These are phyloP conservation scores for Geranium incanum DNA, from an alignment of 441 rosid genomes.

Conservation along the genomic window DNA sequence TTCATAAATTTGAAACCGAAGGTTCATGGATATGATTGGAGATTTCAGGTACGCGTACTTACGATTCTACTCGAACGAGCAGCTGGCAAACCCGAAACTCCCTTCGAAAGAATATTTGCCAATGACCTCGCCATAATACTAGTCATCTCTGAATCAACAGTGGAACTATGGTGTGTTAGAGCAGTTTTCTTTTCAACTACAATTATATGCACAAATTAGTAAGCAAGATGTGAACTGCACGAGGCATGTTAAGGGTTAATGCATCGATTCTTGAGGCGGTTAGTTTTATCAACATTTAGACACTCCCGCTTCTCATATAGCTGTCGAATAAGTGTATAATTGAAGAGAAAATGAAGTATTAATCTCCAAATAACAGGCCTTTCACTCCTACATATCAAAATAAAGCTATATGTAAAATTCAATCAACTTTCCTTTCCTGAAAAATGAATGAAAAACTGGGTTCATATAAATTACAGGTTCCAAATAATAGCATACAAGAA, in stretches of 20 bases:
- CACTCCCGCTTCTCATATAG: not conserved
- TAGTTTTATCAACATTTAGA: not conserved
- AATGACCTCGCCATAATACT: constrained; percentile 48
- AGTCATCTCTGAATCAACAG: constrained; percentile 6
- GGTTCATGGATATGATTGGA: not conserved
- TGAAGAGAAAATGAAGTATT: too few species aligned
- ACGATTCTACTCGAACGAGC: constrained; percentile 42
- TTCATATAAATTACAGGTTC: not conserved
- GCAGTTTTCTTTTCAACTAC: not conserved
- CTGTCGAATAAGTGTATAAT: too few species aligned
- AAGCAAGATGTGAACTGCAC: not conserved
- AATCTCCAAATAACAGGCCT: too few species aligned
- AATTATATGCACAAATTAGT: constrained; percentile 5
- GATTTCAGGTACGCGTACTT: constrained; percentile 6
- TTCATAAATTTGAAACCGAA: not conserved
- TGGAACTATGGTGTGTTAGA: constrained; percentile 12
- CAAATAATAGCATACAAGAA: not conserved
- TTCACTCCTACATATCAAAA: not conserved
- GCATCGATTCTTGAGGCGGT: not conserved
- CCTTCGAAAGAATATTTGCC: constrained; percentile 41
- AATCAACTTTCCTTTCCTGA: not conserved
- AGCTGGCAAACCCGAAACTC: constrained; percentile 38
- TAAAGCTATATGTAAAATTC: too few species aligned
- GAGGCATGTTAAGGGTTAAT: not conserved
- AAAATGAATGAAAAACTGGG: not conserved